Base-by-base conservation (phyloP, 2,329 filamentous ascomycete genomes). In the Pseudodiploospora longispora region DNA sequence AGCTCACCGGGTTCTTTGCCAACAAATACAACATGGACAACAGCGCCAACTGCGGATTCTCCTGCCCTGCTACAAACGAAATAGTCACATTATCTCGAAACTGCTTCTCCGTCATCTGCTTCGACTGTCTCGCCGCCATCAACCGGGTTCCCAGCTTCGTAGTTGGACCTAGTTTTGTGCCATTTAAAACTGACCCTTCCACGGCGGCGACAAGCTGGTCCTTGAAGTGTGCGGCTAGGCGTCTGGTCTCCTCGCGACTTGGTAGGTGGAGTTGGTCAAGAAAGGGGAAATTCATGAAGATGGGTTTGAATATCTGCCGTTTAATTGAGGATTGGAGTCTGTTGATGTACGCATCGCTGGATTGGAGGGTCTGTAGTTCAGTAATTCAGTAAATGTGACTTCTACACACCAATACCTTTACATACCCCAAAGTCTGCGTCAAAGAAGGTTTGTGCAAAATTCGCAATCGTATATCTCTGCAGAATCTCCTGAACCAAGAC, bases 1-100 rank as follows among this genome's bases (percentile, higher is more conserved):
- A 9, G 47, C 53, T 41, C 46, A 57, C 55, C 10, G 52, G 48
- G 40, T 65, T 51, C 29, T 59, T 59, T 3, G 62, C 64, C 7
- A 68, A 47, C n/a, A 64, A 51, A 50, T 63, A 67, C 34, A 68
- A 45, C 19, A 53, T 55, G 1, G 60, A 66, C 10, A 58, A 60
- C 12, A 68, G 55, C 12, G 61, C 52, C 42, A 63, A 53, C 51
- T 68, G 65, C 1, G 63, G 59, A 43, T 69, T 69, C 50, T 69
- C 66, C 41, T 69, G 66, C 0, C 64, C 64, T 0, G 66, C 66
- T 10, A 69, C 55, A 38, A 67, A 69, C 2, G 59, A 52, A 10
- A 69, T 60, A 32, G 64, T 66, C 12, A 65, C 46, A 36, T 69
- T 69, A 40, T 67, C 61, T 10, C 63, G 58, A 47, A 67, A 61